Conservation (phyloP, 2,329 filamentous ascomycete genomes). For the Metarhizium sp. region DNA sequence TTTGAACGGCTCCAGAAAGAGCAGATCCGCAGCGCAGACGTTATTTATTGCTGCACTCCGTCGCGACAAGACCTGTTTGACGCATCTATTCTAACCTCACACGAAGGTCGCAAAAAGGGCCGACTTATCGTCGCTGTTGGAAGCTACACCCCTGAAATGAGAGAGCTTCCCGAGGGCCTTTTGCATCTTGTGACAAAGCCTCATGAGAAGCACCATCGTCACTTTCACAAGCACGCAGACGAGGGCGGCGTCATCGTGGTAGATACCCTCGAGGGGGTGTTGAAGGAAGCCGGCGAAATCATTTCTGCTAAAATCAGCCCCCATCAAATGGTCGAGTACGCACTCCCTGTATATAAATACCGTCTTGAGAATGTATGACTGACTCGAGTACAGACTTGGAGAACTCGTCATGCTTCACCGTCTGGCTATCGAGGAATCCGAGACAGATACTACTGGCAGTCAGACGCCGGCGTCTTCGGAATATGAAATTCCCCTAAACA, state of each 20-base stretch:
- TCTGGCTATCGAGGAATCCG: slow-evolving; percentile 30
- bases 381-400: slow-evolving; percentile 45
- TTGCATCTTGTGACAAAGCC: slow-evolving; percentile 50
- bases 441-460: slow-evolving; percentile 20
- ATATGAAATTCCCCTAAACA: slow-evolving; percentile 18
- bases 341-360: slow-evolving; percentile 7
- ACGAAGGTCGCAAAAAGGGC: slow-evolving; percentile 60
- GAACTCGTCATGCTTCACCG: slow-evolving; percentile 60
- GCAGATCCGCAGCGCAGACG: slow-evolving; percentile 62
- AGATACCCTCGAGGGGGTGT: slow-evolving; percentile 67
- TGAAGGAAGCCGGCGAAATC: slow-evolving; percentile 81
- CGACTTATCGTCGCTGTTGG: slow-evolving; percentile 65
- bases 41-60: slow-evolving; percentile 85
- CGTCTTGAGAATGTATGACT: slow-evolving; percentile 4
- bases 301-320: slow-evolving; percentile 66
- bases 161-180: slow-evolving; percentile 72
- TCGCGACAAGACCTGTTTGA: slow-evolving; percentile 69
- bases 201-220: slow-evolving; percentile 36
- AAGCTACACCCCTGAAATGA: slow-evolving; percentile 62
- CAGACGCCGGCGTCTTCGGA: slow-evolving; percentile 12
- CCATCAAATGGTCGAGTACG: slow-evolving; percentile 69
- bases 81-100: slow-evolving; percentile 57
- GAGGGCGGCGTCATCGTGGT: slow-evolving; percentile 62
- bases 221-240: slow-evolving; percentile 57
- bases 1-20: slow-evolving; percentile 57